Evolutionary conservation across 495 filamentous ascomycete genomes (phyloP).

Genomic region (Penicillium goetzii): DNA sequence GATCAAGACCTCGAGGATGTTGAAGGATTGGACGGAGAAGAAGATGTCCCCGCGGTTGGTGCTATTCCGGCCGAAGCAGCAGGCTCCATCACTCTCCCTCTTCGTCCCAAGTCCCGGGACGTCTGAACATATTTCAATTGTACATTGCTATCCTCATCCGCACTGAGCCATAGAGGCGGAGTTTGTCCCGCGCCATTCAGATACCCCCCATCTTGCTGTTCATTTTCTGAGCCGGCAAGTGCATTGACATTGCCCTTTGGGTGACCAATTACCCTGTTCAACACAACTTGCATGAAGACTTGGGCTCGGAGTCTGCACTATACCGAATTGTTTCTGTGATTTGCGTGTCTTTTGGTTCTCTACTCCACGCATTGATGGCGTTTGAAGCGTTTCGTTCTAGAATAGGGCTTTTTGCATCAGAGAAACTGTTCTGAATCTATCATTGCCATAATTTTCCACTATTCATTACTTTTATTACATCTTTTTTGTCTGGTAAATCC

Average conservation of each 20-base stretch:
- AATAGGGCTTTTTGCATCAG: conserved; percentile 1
- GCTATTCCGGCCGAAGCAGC: conserved; percentile 13
- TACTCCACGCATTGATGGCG: conserved; percentile 30
- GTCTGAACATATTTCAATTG: conserved; percentile 22
- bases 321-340: conserved; percentile 14
- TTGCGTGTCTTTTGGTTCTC: conserved; percentile 1
- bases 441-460: neutral
- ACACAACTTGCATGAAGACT: conserved; percentile 30
- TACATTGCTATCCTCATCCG: conserved; percentile 10
- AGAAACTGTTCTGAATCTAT: neutral
- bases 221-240: conserved; percentile 19
- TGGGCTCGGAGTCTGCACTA: conserved; percentile 28
- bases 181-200: conserved; percentile 6
- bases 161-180: conserved; percentile 7
- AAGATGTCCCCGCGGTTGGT: conserved; percentile 12
- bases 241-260: conserved; percentile 22
- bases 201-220: conserved; percentile 23
- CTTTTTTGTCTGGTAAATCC: neutral
- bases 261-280: conserved; percentile 32
- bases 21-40: conserved; percentile 24
- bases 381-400: conserved; percentile 21
- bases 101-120: conserved; percentile 28
- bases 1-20: conserved; percentile 15
- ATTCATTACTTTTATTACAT: neutral
- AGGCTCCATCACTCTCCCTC: conserved; percentile 25